These are phyloP conservation scores for Bisporella sp. DNA, from an alignment of 2,329 filamentous ascomycete genomes.

Conservation along the genomic window DNA sequence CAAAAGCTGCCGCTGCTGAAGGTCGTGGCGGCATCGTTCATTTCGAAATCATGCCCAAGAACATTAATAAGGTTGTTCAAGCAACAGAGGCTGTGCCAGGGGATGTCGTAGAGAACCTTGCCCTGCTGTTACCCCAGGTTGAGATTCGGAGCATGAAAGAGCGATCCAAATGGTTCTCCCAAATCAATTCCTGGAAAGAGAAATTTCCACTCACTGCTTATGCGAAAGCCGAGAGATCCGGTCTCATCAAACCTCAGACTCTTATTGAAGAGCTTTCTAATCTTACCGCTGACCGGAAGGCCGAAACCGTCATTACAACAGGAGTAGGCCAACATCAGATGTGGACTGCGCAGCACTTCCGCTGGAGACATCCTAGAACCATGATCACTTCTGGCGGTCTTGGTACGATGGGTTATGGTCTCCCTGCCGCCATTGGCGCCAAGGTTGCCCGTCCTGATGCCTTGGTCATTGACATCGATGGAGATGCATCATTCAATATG, in stretches of 20 bases:
- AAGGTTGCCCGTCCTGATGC: conserved; percentile 67
- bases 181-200: conserved; percentile 87
- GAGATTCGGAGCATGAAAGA: conserved; percentile 53
- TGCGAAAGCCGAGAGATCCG: conserved; percentile 67
- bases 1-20: conserved; percentile 77
- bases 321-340: conserved; percentile 98
- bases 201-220: conserved; percentile 82
- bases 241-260: conserved; percentile 89
- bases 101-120: conserved; percentile 76
- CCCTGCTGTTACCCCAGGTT: conserved; percentile 66
- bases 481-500: conserved; percentile 99
- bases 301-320: conserved; percentile 81
- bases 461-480: conserved; percentile 85
- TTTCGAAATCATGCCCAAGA: conserved; percentile 99
- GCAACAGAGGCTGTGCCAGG: conserved; percentile 93
- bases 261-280: conserved; percentile 87
- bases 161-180: conserved; percentile 77
- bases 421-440: conserved; percentile 90
- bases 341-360: conserved; percentile 97
- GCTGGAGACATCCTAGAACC: conserved; percentile 83
- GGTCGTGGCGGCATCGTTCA: conserved; percentile 90
- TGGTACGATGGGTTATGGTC: conserved; percentile 91
- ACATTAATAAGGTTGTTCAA: conserved; percentile 99
- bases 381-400: conserved; percentile 97
- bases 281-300: conserved; percentile 71